Evolutionary conservation across 495 filamentous ascomycete species (phyloP), one percentile per base, ranked within the genome.

Genomic region (Penicillium coprophilum): DNA sequence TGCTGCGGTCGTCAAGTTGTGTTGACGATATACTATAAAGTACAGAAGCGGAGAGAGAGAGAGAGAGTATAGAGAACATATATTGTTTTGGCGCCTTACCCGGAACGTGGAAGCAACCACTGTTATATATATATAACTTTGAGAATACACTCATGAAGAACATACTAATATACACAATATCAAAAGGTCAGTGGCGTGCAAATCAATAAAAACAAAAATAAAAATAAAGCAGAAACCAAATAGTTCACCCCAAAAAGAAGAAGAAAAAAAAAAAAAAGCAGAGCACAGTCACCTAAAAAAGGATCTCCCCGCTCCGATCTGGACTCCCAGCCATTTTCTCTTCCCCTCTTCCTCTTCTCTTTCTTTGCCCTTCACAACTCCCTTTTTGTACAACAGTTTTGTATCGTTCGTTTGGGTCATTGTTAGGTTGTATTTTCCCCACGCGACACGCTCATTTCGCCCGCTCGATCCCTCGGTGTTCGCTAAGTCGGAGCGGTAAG

Each of bases 321-420:
- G 54, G 54, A 58, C 61, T 60, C 67, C 59, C 58, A 57, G 56
- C 56, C 60, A 41, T 56, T 53, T 52, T 58, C 38, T 46, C 50
- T 46, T 46, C 57, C 39, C 59, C 56, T 34, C 56, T 55, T 50
- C 45, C 59, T 53, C 63, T 66, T 57, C 55, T 58, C 15, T 63
- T 61, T 60, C 53, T 44, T 55, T 62, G n/a, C 66, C 68, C 61
- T 63, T 68, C 64, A 30, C 65, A 62, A 68, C 63, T 71, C 70
- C 53, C 50, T 46, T 58, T 62, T 62, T 74, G 71, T 75, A 74
- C 71, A 76, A 74, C 71, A 76, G 47, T 57, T 46, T 46, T 57
- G 48, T 66, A 39, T 61, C 55, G 20, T 66, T 68, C 51, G 52
- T 62, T 65, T 51, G 59, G 65, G 50, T 54, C 59, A 41, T 65